These are phyloP conservation scores for Fusarium sp. DNA, from an alignment of 2,329 filamentous ascomycete genomes.

Conservation along the genomic window DNA sequence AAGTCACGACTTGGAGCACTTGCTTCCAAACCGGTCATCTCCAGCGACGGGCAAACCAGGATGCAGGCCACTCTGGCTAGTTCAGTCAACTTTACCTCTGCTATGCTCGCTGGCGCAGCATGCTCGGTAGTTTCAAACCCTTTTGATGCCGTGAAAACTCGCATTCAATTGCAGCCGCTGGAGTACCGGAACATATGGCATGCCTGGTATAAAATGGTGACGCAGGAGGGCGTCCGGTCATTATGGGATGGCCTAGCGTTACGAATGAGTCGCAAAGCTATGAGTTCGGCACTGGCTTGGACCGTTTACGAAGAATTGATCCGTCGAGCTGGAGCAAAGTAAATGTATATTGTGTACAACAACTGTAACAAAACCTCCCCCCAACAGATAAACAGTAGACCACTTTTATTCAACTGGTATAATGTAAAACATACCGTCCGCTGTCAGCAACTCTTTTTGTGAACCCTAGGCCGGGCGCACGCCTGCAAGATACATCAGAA, in stretches of 20 bases:
- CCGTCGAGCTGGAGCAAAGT: constrained; percentile 60
- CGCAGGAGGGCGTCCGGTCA: constrained; percentile 81
- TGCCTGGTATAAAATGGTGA: constrained; percentile 80
- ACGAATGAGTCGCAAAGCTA: constrained; percentile 88
- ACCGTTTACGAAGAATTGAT: constrained; percentile 96
- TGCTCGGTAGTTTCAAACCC: constrained; percentile 94
- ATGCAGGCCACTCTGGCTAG: constrained; percentile 55
- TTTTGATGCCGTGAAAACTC: constrained; percentile 95
- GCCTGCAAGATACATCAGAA: constrained; percentile 69
- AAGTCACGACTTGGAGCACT: constrained; percentile 69
- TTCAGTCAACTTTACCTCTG: constrained; percentile 88
- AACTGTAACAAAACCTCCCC: constrained; percentile 42
- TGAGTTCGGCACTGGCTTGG: constrained; percentile 96
- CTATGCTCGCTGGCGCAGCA: constrained; percentile 80
- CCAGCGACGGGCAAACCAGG: constrained; percentile 29
- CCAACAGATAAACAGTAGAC: constrained; percentile 28
- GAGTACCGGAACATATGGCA: constrained; percentile 86
- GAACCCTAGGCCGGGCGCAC: constrained; percentile 55
- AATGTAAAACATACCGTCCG: constrained; percentile 9
- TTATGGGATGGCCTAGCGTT: constrained; percentile 88
- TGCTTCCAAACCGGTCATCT: constrained; percentile 26
- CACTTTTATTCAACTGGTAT: constrained; percentile 11
- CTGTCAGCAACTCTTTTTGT: not conserved
- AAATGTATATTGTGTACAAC: constrained; percentile 35
- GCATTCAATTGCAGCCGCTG: constrained; percentile 88